Evolutionary conservation across 176 grass and related monocot genomes (phyloP), one percentile per base, ranked within the genome.

Genomic region (Poa annua): DNA sequence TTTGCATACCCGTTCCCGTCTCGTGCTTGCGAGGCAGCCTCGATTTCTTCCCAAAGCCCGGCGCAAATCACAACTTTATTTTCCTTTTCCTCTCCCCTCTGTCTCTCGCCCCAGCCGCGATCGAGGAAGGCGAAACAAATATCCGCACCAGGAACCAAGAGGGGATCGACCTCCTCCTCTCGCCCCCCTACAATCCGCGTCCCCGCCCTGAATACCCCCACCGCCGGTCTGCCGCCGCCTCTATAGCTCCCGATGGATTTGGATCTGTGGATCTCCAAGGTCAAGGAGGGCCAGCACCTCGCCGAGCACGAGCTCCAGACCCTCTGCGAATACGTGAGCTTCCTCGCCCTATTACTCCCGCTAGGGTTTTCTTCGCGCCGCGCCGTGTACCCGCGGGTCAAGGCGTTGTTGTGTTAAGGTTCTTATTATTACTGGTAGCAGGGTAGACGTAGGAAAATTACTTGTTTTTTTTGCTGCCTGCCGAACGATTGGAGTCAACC

Each of bases 221-320:
- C n/a, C 32, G 32, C 13, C 57, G 20, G 15, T 8, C 12, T 48
- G 48, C 64, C 48, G 61, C 53, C 24, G 24, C 3, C 19, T 11
- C 24, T 38, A 35, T 32, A 74, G 51, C 25, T 20, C 72, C 11
- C 76, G 56, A 99, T 99, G 97, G 93, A 99, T 91, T 93, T 99
- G 77, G 96, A 99, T 99, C 96, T 93, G 86, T 99, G 96, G 93
- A 99, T 99, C 91, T 91, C 93, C 26, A 96, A 93, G 85, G 96
- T 99, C 83, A 99, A 99, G 96, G 96, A 96, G 85, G 96, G 96
- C 50, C 93, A 94, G 77, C 96, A 99, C 79, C 89, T 99, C 62
- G 86, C 91, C 45, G 96, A 99, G 85, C 85, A 99, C 89, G 96
- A 99, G 87, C 96, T 99, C 78, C 96, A 99, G 81, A 87, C 92